Conservation (phyloP, 805 yeast species). For the Teunomyces panamensis region DNA sequence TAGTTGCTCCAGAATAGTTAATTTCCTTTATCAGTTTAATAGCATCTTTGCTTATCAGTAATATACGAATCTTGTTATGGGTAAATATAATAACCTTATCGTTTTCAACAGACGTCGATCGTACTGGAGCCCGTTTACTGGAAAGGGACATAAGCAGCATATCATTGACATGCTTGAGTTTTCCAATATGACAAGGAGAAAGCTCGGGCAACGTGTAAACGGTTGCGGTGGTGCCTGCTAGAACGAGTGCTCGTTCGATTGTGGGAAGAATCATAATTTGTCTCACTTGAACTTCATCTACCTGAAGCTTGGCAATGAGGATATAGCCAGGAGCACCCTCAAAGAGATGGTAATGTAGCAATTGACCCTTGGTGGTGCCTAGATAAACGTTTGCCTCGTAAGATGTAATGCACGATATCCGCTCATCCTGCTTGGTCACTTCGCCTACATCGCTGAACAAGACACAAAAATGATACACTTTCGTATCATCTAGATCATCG, state of each 20-base stretch:
- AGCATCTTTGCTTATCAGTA: conserved; percentile 25
- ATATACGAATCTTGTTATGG: conserved; percentile 26
- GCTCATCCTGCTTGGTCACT: conserved; percentile 4
- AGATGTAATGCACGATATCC: conserved; percentile 19
- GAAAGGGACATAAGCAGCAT: conserved; percentile 14
- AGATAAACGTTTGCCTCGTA: conserved; percentile 32
- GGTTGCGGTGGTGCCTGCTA: conserved; percentile 24
- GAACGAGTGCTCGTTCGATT: conserved; percentile 23
- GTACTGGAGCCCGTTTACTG: not conserved
- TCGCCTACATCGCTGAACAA: conserved; percentile 6
- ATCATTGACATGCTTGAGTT: conserved; percentile 33
- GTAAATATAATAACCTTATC: conserved; percentile 33
- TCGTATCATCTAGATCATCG: conserved; percentile 1
- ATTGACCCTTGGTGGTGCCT: conserved; percentile 34
- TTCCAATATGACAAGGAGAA: conserved; percentile 35
- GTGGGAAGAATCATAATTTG: conserved; percentile 25
- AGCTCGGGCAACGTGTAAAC: conserved; percentile 37
- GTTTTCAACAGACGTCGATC: conserved; percentile 5
- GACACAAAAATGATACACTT: conserved; percentile 6
- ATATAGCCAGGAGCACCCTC: conserved; percentile 38
- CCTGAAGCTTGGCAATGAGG: conserved; percentile 21
- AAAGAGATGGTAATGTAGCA: conserved; percentile 38
- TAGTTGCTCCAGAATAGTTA: conserved; percentile 24
- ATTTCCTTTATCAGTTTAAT: conserved; percentile 33
- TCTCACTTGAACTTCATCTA: conserved; percentile 14